A percentile compares a stretch with the other conserved stretches of the same genome.
These are phyloP conservation scores for Westerdykella ornata DNA, from an alignment of 2,329 filamentous ascomycete genomes.

Conservation along the genomic window DNA sequence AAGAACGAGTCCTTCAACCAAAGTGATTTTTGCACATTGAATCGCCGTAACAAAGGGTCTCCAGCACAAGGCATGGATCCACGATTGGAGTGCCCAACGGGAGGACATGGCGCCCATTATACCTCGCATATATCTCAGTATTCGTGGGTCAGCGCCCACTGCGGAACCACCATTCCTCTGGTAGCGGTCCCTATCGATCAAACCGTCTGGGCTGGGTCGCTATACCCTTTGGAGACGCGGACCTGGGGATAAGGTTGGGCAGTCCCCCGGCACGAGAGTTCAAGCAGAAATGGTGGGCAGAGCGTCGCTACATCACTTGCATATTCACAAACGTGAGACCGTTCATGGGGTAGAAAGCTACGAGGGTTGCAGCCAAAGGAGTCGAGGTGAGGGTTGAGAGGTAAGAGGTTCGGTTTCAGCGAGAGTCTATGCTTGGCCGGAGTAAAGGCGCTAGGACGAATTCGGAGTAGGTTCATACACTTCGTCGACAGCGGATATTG, in stretches of 20 bases:
- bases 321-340: neutral
- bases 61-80: too few relatives aligned
- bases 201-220: neutral
- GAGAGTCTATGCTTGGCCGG: neutral
- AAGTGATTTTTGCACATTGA: too few relatives aligned
- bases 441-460: conserved; percentile 1
- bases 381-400: neutral
- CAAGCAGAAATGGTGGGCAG: neutral
- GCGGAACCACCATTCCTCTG: too few relatives aligned
- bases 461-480: neutral
- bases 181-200: neutral
- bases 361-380: neutral
- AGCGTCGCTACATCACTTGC: neutral
- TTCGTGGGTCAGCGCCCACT: too few relatives aligned
- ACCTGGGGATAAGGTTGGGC: neutral
- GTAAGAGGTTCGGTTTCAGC: conserved; percentile 1
- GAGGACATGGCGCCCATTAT: too few relatives aligned
- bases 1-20: too few relatives aligned
- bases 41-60: too few relatives aligned
- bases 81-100: too few relatives aligned
- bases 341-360: neutral
- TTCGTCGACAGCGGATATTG: too few relatives aligned
- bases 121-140: too few relatives aligned
- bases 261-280: neutral
- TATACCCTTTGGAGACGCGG: neutral